These are phyloP conservation scores for Hippophae gyantsensis DNA, from an alignment of 306 rosid species.

Conservation along the genomic window DNA sequence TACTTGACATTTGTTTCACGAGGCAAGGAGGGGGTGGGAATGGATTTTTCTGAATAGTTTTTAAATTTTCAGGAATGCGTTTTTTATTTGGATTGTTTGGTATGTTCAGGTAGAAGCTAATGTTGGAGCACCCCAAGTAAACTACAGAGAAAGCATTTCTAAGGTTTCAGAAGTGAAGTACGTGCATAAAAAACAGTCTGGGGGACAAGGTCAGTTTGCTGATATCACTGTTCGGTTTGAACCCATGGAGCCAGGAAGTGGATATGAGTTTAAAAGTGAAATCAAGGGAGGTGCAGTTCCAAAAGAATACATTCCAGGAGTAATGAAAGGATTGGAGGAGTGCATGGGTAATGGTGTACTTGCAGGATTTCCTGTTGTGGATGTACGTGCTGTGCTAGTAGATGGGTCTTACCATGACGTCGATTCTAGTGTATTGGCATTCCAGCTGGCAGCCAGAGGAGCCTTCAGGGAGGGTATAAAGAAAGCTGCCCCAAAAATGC, in stretches of 20 bases:
- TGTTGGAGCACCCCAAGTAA: slow-evolving; percentile 98
- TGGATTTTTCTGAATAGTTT: too few species aligned
- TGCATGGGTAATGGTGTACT: slow-evolving; percentile 91
- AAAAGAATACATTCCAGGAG: slow-evolving; percentile 87
- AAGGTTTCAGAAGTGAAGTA: slow-evolving; percentile 56
- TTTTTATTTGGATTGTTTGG: too few species aligned
- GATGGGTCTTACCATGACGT: slow-evolving; percentile 96
- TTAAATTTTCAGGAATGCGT: too few species aligned
- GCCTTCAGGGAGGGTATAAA: slow-evolving; percentile 82
- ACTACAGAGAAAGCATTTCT: slow-evolving; percentile 93
- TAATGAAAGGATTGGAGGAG: slow-evolving; percentile 96
- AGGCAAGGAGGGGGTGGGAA: too few species aligned
- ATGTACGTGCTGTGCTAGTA: slow-evolving; percentile 65
- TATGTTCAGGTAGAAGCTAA: slow-evolving; percentile 74
- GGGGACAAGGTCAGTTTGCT: slow-evolving; percentile 96
- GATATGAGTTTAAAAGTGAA: slow-evolving; percentile 95
- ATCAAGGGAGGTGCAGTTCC: slow-evolving; percentile 98
- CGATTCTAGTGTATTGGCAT: slow-evolving; percentile 90
- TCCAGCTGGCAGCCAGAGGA: slow-evolving; percentile 96
- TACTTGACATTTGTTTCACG: too few species aligned
- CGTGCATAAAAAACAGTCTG: slow-evolving; percentile 96
- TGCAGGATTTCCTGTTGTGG: slow-evolving; percentile 93
- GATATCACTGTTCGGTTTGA: slow-evolving; percentile 86
- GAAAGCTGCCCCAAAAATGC: slow-evolving; percentile 83
- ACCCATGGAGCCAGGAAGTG: slow-evolving; percentile 82